Base-by-base conservation (phyloP, 106 monocot genomes). In the Dendrobium catenatum region DNA sequence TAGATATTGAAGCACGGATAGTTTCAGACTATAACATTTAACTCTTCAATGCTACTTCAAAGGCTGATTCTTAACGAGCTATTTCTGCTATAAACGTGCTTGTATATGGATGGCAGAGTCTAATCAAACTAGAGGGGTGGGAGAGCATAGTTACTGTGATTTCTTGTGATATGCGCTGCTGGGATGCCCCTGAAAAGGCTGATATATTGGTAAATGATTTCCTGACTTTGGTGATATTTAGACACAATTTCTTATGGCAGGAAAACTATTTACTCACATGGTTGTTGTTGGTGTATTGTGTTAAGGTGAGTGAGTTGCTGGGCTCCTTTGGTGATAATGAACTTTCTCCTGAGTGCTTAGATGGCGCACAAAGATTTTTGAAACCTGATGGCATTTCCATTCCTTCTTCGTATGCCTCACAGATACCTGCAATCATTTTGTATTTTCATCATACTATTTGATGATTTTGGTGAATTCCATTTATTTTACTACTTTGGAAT, bases 251-350 rank as follows among this genome's bases (percentile, higher is more conserved):
- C 48, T 22, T 16, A 70, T 5, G 73, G 55, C 77, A 27, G 31
- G 13, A 15, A 55, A 56, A 5, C 4, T 33, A 0, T 31, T 24
- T 27, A 48, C 31, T 73, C 26, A 24, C 40, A 51, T 22, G 24
- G 19, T 55, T 16, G 15, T 33, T 6, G 17, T n/a, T 75, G 24
- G 29, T 74, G 2, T 59, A 55, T 68, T 44, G 4, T 80, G 68
- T 9, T 79, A 59, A 96, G 93, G 96, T 97, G 46, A 97, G 97
- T 33, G 92, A 98, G 82, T 86, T 97, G 82, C 80, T 97, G 80
- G 96, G 96, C 5, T 97, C 96, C 8, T 97, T 97, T 84, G 96
- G 94, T 78, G 96, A 97, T 47, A 97, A 97, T 83, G 96, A 97
- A 77, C 89, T 97, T 4, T 97, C 96, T 24, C 96, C 96, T 20